Conservation (phyloP, 305 asterid species). For the Solanum hybrid region DNA sequence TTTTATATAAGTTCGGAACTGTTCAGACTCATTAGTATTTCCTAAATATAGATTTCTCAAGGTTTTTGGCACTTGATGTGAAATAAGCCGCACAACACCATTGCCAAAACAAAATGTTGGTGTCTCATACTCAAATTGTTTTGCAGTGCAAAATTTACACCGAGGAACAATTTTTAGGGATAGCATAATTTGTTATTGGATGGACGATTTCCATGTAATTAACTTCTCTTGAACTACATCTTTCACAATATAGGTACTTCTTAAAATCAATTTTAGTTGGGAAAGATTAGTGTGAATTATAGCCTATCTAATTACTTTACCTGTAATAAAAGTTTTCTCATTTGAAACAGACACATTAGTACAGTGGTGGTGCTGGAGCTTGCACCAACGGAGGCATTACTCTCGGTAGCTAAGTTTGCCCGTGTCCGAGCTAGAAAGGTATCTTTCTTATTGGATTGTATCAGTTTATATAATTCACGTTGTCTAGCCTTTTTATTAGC, state of each 20-base stretch:
- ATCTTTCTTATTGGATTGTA: neutral
- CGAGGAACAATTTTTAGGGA: neutral
- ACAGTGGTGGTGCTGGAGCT: neutral
- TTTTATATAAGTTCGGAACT: neutral
- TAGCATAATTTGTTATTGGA: neutral
- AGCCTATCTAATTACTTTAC: neutral
- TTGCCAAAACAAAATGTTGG: neutral
- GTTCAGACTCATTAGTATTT: neutral
- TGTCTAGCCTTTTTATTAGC: neutral
- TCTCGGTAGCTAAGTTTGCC: neutral
- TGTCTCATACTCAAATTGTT: neutral
- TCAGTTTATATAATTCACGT: neutral
- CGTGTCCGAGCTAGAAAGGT: neutral
- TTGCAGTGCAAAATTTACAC: neutral
- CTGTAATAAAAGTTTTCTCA: neutral
- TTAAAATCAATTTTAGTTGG: too few relatives aligned
- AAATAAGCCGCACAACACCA: neutral
- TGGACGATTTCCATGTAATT: neutral
- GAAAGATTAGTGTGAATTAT: too few relatives aligned
- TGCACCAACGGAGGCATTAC: neutral
- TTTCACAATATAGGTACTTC: neutral
- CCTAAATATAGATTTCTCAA: neutral
- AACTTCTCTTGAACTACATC: neutral
- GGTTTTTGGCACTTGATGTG: neutral
- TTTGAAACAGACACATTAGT: neutral